Evolutionary conservation across 2,329 filamentous ascomycete species (phyloP).

Genomic region (Apiospora aurea): DNA sequence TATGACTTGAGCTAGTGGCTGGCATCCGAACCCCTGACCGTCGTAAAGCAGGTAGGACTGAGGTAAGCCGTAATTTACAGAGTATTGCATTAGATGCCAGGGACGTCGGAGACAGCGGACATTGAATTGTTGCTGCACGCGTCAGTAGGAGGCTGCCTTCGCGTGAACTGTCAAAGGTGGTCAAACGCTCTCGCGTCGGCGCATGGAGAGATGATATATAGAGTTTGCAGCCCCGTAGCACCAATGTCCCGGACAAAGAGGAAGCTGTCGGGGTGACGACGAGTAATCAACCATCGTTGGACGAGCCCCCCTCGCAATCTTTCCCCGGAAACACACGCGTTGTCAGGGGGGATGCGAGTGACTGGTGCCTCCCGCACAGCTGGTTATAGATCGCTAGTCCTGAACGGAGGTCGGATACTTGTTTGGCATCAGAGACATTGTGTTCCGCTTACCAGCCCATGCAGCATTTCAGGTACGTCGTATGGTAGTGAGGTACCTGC

Average conservation of each 20-base stretch:
- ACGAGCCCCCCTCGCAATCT: neutral
- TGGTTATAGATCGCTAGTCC: slow-evolving; percentile 11
- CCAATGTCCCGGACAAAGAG: slow-evolving; percentile 5
- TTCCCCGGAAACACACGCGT: slow-evolving; percentile 5
- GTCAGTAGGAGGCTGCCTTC: neutral
- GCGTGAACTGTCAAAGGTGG: neutral
- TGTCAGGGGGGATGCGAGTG: neutral
- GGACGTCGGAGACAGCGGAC: neutral
- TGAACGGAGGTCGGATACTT: neutral
- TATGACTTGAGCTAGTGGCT: slow-evolving; percentile 1
- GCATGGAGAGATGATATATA: neutral
- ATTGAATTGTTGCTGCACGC: neutral
- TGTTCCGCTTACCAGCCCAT: neutral
- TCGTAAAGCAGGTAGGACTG: neutral
- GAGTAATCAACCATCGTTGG: slow-evolving; percentile 1
- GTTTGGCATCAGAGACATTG: slow-evolving; percentile 11
- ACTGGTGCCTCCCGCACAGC: slow-evolving; percentile 1
- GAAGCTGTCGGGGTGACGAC: neutral
- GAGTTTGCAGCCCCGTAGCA: neutral
- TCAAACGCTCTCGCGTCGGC: neutral
- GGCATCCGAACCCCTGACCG: slow-evolving; percentile 11
- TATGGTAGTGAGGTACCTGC: neutral
- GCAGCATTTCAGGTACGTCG: neutral
- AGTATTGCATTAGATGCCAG: neutral
- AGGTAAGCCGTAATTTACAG: slow-evolving; percentile 7